Conservation (phyloP, 768 basidiomycete genomes). For the Agrocybe chaxingu region DNA sequence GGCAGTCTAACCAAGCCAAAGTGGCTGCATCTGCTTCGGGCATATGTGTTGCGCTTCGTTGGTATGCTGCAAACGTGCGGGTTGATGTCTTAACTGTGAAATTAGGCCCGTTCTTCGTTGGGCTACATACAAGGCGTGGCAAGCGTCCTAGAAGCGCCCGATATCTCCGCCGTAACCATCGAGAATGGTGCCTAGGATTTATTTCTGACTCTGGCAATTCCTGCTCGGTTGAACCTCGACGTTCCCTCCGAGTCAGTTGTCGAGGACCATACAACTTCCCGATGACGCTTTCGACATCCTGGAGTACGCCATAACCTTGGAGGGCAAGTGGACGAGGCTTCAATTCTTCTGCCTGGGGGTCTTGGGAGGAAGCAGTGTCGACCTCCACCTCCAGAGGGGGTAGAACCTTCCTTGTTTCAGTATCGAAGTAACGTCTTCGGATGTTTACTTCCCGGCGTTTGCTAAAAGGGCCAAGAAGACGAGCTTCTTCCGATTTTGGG, state of each 20-base stretch:
- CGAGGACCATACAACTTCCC: conserved; percentile 25
- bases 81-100: conserved; percentile 31
- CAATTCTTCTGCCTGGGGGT: background rate
- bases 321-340: conserved; percentile 30
- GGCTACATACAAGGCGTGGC: conserved; percentile 48
- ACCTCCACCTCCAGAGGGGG: conserved; percentile 51
- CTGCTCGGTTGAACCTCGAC: conserved; percentile 5
- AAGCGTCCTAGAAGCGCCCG: conserved; percentile 55
- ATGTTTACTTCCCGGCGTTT: conserved; percentile 74
- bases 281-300: conserved; percentile 44
- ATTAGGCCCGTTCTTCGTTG: conserved; percentile 9
- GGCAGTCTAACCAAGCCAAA: conserved; percentile 32
- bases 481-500: conserved; percentile 54
- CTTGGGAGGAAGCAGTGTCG: background rate
- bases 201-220: background rate
- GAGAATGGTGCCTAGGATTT: conserved; percentile 29
- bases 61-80: conserved; percentile 22
- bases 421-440: conserved; percentile 60
- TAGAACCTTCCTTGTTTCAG: conserved; percentile 49
- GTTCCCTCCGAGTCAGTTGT: conserved; percentile 33
- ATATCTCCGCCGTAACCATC: conserved; percentile 55
- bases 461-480: conserved; percentile 62
- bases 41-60: conserved; percentile 19
- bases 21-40: conserved; percentile 27
- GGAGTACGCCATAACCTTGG: conserved; percentile 38